Conservation (phyloP, 768 basidiomycete genomes). For the Suillus luteus region DNA sequence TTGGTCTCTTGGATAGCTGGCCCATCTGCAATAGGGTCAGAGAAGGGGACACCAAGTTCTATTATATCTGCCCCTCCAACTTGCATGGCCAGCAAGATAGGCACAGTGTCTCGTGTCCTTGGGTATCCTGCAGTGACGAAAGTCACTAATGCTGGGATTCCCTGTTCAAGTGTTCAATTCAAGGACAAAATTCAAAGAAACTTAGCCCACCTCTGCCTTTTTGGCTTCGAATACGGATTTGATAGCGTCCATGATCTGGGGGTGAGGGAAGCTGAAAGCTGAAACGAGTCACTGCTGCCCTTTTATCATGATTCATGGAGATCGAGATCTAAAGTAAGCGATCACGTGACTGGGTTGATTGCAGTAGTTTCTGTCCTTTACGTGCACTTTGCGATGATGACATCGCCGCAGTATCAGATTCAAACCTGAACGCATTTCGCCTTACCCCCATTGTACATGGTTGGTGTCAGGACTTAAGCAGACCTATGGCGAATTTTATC, state of each 20-base stretch:
- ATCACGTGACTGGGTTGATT: neutral
- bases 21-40: conserved; percentile 93
- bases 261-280: neutral
- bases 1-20: conserved; percentile 90
- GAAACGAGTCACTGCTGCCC: neutral
- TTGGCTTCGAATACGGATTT: conserved; percentile 29
- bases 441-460: neutral
- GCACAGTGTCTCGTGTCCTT: conserved; percentile 72
- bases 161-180: conserved; percentile 38
- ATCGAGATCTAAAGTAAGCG: neutral
- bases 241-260: conserved; percentile 31
- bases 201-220: conserved; percentile 20
- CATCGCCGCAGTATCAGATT: too few species aligned
- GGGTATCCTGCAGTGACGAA: conserved; percentile 96
- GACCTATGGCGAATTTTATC: too few species aligned
- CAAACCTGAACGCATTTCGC: neutral
- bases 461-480: too few species aligned
- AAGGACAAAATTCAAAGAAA: neutral
- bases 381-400: too few species aligned
- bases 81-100: conserved; percentile 86
- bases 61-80: conserved; percentile 90
- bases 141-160: conserved; percentile 65
- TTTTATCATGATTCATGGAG: conserved; percentile 1
- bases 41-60: conserved; percentile 92
- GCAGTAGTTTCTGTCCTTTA: too few species aligned